Evolutionary conservation across 1,284 basidiomycete genomes (phyloP), one percentile per base, ranked within the genome.

Genomic region (Trametes polyzona): DNA sequence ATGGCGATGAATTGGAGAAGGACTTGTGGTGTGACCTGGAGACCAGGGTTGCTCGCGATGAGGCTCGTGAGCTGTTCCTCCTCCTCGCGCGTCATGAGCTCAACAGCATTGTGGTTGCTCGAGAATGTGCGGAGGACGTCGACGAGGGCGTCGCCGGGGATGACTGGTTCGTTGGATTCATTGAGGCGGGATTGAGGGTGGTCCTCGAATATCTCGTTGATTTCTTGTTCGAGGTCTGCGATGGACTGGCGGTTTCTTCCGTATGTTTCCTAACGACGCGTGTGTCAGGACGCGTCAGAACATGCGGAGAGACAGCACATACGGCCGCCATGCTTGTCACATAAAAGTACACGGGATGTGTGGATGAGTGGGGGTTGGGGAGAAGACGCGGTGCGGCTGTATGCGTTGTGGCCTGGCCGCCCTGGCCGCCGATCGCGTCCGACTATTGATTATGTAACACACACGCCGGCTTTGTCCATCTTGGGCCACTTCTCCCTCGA

Each of bases 1-100:
- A 80, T 78, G 0, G 86, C 87, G 33, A 92, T 79, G 63, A 91
- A 84, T 19, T 78, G 74, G 14, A 90, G 74, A 4, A 92, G 76
- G 16, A 88, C 78, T 51, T 82, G 75, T 0, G 89, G 87, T 1
- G 87, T 89, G 21, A 88, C 84, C 69, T 85, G 79, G 46, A 90
- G 76, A 19, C 79, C 86, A 0, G 86, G 87, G 65, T 87, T 85
- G 46, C 71, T 72, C 16, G 75, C 78, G 52, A 90, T 73, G 44
- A 92, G 71, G 11, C 72, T 59, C 35, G 80, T 79, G 57, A 92
- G 78, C 73, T 80, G 74, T 17, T 74, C 74, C 64, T 83, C 79
- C 70, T 91, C 89, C 23, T 83, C 77, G 19, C 76, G 73, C 12
- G 76, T 76, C 64, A 90, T 74, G 26, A 92, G 79, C 61, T 85